phyloP scores from a whole-genome alignment of 2,329 filamentous ascomycete genomes.

The Seiridium cupressi region DNA sequence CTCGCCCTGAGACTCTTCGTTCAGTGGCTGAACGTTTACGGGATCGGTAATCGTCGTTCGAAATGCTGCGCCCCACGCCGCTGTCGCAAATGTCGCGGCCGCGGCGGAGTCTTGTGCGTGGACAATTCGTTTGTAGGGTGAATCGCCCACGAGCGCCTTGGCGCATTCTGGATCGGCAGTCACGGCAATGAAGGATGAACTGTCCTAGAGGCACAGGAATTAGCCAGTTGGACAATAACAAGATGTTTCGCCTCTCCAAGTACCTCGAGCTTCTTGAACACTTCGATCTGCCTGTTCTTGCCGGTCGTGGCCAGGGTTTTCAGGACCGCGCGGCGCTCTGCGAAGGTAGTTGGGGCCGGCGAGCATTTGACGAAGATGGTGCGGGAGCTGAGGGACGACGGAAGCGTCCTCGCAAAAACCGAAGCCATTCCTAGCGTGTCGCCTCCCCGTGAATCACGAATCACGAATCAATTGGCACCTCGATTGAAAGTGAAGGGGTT shows the following conservation, averaged over 20 bases:
- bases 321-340: conserved; percentile 54
- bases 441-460: not conserved
- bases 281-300: conserved; percentile 37
- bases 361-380: conserved; percentile 47
- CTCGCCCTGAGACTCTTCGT: not conserved
- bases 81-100: conserved; percentile 10
- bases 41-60: conserved; percentile 22
- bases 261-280: conserved; percentile 49
- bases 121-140: conserved; percentile 47
- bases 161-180: conserved; percentile 39
- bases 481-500: too few relatives aligned
- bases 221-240: not conserved
- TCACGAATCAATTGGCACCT: too few relatives aligned
- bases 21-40: conserved; percentile 14
- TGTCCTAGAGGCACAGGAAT: conserved; percentile 31
- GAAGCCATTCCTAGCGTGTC: conserved; percentile 1
- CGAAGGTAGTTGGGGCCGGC: conserved; percentile 50
- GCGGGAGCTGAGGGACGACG: conserved; percentile 23
- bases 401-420: conserved; percentile 25
- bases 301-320: conserved; percentile 49
- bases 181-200: conserved; percentile 49
- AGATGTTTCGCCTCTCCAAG: conserved; percentile 2
- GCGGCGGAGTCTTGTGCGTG: conserved; percentile 18
- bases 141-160: conserved; percentile 36
- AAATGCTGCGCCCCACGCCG: conserved; percentile 22